Conservation (phyloP, 1,139 yeast species). For the Geotrichum carabidarum region DNA sequence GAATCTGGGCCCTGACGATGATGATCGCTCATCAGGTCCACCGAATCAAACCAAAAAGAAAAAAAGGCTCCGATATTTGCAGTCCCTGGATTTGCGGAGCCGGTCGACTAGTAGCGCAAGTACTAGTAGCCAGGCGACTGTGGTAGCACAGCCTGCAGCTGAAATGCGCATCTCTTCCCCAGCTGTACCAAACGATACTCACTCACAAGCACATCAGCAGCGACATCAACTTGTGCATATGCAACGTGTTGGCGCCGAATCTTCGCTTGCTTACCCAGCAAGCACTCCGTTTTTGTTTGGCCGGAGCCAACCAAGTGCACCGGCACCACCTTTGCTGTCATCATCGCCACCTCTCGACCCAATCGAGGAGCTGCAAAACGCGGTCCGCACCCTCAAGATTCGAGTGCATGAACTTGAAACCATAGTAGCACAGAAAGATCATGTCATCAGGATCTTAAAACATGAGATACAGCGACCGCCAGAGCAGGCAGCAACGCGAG, state of each 20-base stretch:
- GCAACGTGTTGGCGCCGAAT: too few species aligned
- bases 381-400: not conserved
- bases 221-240: too few species aligned
- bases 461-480: slow-evolving; percentile 1
- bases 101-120: too few species aligned
- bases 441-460: slow-evolving; percentile 1
- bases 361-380: too few species aligned
- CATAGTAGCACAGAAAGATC: slow-evolving; percentile 14
- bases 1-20: not conserved
- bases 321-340: not conserved
- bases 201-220: too few species aligned
- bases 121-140: too few species aligned
- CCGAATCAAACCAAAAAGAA: not conserved
- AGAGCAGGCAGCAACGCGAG: too few species aligned
- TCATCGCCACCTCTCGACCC: not conserved
- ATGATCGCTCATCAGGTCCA: not conserved
- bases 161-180: too few species aligned
- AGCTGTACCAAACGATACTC: too few species aligned
- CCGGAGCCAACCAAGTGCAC: not conserved
- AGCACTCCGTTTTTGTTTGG: not conserved
- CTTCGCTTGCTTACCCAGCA: not conserved
- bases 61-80: not conserved
- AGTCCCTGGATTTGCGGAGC: slow-evolving; percentile 2
- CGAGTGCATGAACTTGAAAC: slow-evolving; percentile 13
- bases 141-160: too few species aligned